Evolutionary conservation across 345 rosid genomes (phyloP), one percentile per base, ranked within the genome.

Genomic region (Odontarrhena argentea): DNA sequence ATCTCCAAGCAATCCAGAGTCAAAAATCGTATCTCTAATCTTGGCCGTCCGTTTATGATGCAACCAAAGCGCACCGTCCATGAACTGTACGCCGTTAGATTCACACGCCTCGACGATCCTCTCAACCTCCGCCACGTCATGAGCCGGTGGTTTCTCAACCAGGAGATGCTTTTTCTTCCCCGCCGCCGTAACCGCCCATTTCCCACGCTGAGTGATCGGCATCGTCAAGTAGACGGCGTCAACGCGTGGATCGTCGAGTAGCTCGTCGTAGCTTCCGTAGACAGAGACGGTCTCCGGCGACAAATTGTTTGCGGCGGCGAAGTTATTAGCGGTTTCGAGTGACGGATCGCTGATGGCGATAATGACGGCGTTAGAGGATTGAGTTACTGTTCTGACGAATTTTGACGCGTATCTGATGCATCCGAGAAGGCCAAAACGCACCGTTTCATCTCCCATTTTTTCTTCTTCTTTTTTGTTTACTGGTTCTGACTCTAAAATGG

Each of bases 11-110:
- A 69, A 70, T 60, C 79, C 76, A 50, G 81, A 78, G 79, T 80
- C 78, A 41, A 80, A 74, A 50, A 87, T 58, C 47, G 63, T 40
- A 52, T 84, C 84, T 78, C 70, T 63, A 67, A 89, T 80, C 69
- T 71, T 79, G 24, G 13, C 60, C 61, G 94, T 85, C 65, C 94
- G 75, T 7, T 87, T 87, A 63, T 85, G 87, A 69, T 89, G 91
- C 76, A 87, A 45, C 96, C 91, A 89, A 73, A 84, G 76, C 41
- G 87, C 65, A 13, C 89, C 85, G 61, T 89, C 96, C 96, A 89
- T 87, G 71, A 85, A 85, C 80, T 85, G 89, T 0, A 85, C 86
- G 26, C 87, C 86, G 57, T 82, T 84, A 18, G 81, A 60, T 70
- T 78, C 81, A 63, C 94, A 87, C 0, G 88, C 90, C 63, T 73